Evolutionary conservation across 2,329 filamentous ascomycete genomes (phyloP).

Genomic region (Fusarium acutatum): DNA sequence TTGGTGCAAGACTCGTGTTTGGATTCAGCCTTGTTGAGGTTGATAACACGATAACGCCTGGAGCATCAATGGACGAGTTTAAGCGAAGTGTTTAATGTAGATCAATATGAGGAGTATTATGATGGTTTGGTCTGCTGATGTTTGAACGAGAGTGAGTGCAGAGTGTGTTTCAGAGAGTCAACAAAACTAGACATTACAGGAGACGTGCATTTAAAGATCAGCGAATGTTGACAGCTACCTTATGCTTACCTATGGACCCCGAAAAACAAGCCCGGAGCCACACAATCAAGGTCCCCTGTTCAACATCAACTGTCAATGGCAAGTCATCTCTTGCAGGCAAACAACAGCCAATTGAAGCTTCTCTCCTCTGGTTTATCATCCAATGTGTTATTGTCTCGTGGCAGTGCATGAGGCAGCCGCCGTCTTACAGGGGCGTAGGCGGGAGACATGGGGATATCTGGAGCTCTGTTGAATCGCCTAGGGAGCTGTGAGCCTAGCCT

Average conservation of each 20-base stretch:
- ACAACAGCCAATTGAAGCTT: slow-evolving; percentile 17
- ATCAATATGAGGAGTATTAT: neutral
- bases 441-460: slow-evolving; percentile 12
- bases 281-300: slow-evolving; percentile 9
- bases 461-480: slow-evolving; percentile 6
- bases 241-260: neutral
- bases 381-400: slow-evolving; percentile 42
- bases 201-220: neutral
- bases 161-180: neutral
- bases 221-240: neutral
- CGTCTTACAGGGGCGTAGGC: slow-evolving; percentile 15
- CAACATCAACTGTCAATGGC: slow-evolving; percentile 7
- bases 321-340: slow-evolving; percentile 17
- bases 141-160: neutral
- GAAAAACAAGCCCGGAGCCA: slow-evolving; percentile 2
- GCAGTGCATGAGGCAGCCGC: slow-evolving; percentile 45
- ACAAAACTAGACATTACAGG: neutral
- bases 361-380: slow-evolving; percentile 19
- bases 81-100: neutral
- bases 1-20: slow-evolving; percentile 27
- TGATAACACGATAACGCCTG: slow-evolving; percentile 14
- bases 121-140: neutral
- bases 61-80: neutral
- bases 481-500: slow-evolving; percentile 2
- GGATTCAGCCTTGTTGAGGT: slow-evolving; percentile 37